Percentiles rank a stretch among this genome's conserved stretches.
Conservation (phyloP, 306 rosid species). For the Hippophae tibetana region DNA sequence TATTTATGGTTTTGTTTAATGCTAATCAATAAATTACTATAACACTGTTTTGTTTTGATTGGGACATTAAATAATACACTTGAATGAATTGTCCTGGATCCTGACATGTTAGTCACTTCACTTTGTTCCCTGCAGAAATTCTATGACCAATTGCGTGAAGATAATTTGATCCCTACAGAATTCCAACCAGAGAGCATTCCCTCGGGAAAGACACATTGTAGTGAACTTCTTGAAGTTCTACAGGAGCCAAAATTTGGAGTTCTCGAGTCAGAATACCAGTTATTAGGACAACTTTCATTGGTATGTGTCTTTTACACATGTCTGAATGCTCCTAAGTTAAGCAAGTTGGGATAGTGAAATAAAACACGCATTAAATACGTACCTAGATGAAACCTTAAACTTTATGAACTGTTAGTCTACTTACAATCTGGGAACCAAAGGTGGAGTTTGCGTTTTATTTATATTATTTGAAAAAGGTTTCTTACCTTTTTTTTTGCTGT, state of each 20-base stretch:
- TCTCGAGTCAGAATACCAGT: constrained; percentile 57
- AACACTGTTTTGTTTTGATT: neutral
- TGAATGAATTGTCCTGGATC: neutral
- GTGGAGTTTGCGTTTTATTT: neutral
- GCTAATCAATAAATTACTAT: neutral
- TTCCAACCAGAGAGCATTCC: constrained; percentile 40
- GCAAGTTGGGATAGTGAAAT: no score
- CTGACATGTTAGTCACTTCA: constrained; percentile 9
- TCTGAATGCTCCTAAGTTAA: no score
- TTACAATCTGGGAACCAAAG: neutral
- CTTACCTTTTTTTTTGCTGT: constrained; percentile 2
- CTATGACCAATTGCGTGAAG: constrained; percentile 30
- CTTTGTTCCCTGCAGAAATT: constrained; percentile 37
- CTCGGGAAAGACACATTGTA: constrained; percentile 24
- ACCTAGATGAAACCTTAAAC: no score
- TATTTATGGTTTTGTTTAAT: neutral
- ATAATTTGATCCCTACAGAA: constrained; percentile 25
- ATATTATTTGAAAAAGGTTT: neutral
- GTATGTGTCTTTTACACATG: constrained; percentile 33
- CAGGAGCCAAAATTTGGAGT: constrained; percentile 53
- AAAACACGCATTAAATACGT: no score
- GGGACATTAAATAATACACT: neutral
- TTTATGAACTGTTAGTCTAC: neutral
- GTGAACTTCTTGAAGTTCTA: constrained; percentile 47
- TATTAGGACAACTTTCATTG: constrained; percentile 47